Percentiles rank a stretch among this genome's conserved stretches.
Evolutionary conservation across 176 grass and related monocot genomes (phyloP).

Genomic region (Avena eriantha): DNA sequence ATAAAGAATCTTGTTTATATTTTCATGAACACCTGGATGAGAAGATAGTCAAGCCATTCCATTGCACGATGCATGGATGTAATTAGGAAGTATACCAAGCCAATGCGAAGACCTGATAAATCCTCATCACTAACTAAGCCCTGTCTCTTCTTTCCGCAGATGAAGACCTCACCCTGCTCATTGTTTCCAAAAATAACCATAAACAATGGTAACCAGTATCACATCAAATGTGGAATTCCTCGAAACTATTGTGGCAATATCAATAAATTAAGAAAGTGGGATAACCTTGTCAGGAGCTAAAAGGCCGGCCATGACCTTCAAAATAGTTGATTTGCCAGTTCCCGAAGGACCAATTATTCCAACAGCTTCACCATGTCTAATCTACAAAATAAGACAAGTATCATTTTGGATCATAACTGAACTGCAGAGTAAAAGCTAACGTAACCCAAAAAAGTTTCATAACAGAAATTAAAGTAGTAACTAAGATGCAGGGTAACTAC

Average conservation of each 20-base stretch:
- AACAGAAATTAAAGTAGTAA: neutral
- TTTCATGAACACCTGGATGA: neutral
- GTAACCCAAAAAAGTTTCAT: neutral
- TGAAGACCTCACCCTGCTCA: conserved; percentile 84
- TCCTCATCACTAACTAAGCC: conserved; percentile 96
- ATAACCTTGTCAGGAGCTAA: conserved; percentile 81
- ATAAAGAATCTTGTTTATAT: conserved; percentile 33
- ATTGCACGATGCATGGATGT: conserved; percentile 33
- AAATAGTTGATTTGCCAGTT: conserved; percentile 94
- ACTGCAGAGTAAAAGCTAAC: conserved; percentile 10
- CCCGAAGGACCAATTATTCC: conserved; percentile 97
- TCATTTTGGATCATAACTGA: conserved; percentile 41
- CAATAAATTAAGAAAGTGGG: conserved; percentile 25
- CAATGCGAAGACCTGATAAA: conserved; percentile 83
- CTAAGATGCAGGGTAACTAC: neutral
- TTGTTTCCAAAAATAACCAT: conserved; percentile 38
- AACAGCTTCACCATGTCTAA: conserved; percentile 97
- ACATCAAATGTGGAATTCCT: conserved; percentile 25
- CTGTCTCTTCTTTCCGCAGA: conserved; percentile 77
- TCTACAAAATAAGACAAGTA: conserved; percentile 60
- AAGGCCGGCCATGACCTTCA: conserved; percentile 97
- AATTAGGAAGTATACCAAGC: conserved; percentile 67
- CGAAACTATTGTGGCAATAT: conserved; percentile 7
- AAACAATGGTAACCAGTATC: conserved; percentile 12
- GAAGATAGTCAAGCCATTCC: conserved; percentile 37